Evolutionary conservation across 164 flowering plant species (phyloP).

Genomic region (Annona squamosa): DNA sequence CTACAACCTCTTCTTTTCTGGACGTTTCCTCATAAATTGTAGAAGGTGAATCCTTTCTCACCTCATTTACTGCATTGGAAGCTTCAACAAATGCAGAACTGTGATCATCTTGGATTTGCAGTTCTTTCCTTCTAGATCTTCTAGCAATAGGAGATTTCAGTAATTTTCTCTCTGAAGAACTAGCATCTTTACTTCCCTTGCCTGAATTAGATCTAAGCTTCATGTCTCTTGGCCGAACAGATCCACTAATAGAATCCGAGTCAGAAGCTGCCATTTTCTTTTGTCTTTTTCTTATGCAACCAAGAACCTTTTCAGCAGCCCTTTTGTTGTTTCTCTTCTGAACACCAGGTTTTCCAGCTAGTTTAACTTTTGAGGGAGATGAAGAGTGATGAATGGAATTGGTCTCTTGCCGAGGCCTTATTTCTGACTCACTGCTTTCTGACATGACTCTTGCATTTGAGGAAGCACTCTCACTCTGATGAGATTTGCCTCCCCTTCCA

Average conservation of each 20-base stretch:
- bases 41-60: constrained; percentile 22
- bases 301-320: constrained; percentile 64
- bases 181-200: constrained; percentile 60
- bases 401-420: constrained; percentile 35
- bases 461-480: constrained; percentile 77
- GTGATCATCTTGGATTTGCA: constrained; percentile 17
- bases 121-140: constrained; percentile 47
- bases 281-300: constrained; percentile 60
- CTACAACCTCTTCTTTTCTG: constrained; percentile 63
- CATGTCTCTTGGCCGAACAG: constrained; percentile 37
- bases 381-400: constrained; percentile 23
- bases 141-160: constrained; percentile 37
- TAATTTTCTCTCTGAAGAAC: constrained; percentile 42
- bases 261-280: constrained; percentile 62
- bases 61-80: constrained; percentile 27
- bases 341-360: constrained; percentile 39
- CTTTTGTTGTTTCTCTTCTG: constrained; percentile 65
- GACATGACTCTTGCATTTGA: constrained; percentile 62
- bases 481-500: constrained; percentile 44
- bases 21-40: constrained; percentile 30
- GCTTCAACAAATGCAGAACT: constrained; percentile 23
- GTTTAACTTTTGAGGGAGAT: constrained; percentile 39
- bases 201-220: constrained; percentile 47
- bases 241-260: constrained; percentile 57
- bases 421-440: constrained; percentile 78